These are phyloP conservation scores for Colletotrichum euphorbiae DNA, from an alignment of 2,329 filamentous ascomycete species.

Conservation along the genomic window DNA sequence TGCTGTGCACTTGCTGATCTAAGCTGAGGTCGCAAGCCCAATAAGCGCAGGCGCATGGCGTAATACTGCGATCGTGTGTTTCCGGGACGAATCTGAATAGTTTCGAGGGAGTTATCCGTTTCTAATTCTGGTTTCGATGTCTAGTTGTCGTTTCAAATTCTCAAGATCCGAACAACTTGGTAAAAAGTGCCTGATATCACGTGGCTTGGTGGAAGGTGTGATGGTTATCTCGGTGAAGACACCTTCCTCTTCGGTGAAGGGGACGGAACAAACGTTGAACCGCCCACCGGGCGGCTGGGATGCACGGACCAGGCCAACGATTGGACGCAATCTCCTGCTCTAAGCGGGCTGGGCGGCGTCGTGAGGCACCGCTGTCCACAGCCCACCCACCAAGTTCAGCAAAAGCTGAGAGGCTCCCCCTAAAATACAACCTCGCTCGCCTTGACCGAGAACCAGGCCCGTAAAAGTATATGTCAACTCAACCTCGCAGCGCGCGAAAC, in stretches of 20 bases:
- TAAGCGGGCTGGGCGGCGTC: slow-evolving; percentile 35
- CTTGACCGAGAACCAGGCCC: slow-evolving; percentile 13
- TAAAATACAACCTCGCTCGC: slow-evolving; percentile 26
- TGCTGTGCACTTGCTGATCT: not conserved
- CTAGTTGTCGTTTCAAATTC: not conserved
- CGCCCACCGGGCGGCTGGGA: not conserved
- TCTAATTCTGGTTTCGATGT: not conserved
- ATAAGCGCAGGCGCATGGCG: not conserved
- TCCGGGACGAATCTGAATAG: not conserved
- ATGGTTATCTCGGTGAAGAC: not conserved
- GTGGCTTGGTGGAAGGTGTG: not conserved
- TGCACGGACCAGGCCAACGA: slow-evolving; percentile 29
- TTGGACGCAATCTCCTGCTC: slow-evolving; percentile 30
- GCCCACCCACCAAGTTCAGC: slow-evolving; percentile 39
- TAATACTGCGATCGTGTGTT: not conserved
- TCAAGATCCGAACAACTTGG: not conserved
- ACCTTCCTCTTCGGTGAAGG: not conserved
- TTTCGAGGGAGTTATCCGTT: not conserved
- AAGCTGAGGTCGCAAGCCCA: not conserved
- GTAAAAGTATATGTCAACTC: slow-evolving; percentile 13
- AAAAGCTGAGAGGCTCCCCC: slow-evolving; percentile 37
- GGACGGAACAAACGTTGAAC: slow-evolving; percentile 12
- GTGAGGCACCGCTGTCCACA: slow-evolving; percentile 37
- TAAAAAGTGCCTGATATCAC: not conserved
- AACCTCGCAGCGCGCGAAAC: not conserved